phyloP scores from a whole-genome alignment of 23 red algal genomes.

The Agarophyton chilense region DNA sequence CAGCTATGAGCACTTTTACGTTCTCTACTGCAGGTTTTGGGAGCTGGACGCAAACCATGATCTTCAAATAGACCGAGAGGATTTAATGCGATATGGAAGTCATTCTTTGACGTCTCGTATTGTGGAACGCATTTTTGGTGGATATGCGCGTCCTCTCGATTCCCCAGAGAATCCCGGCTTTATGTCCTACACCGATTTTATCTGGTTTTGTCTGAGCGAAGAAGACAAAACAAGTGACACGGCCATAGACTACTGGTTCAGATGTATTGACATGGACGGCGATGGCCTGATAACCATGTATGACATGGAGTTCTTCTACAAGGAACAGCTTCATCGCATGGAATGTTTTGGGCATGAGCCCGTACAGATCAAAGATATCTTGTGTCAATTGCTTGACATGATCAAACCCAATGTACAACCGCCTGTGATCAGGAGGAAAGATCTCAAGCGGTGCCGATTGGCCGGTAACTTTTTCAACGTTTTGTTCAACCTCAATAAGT shows the following conservation, averaged over 20 bases:
- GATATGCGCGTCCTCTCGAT: conserved; percentile 84
- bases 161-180: conserved; percentile 63
- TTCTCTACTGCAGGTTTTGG: conserved; percentile 99
- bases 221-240: conserved; percentile 98
- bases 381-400: conserved; percentile 99
- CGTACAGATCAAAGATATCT: conserved; percentile 90
- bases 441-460: conserved; percentile 72
- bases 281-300: conserved; percentile 97
- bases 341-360: conserved; percentile 99
- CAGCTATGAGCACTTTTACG: conserved; percentile 99
- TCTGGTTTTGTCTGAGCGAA: conserved; percentile 98
- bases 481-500: conserved; percentile 99
- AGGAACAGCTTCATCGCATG: conserved; percentile 99
- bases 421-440: conserved; percentile 77
- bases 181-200: conserved; percentile 99
- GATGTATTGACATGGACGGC: conserved; percentile 98
- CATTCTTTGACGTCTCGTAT: conserved; percentile 97
- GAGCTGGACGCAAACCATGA: conserved; percentile 99
- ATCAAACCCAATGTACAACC: conserved; percentile 78
- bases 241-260: conserved; percentile 97
- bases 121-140: conserved; percentile 96
- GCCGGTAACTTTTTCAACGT: conserved; percentile 96
- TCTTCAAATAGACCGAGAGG: conserved; percentile 92
- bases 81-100: conserved; percentile 93
- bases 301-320: conserved; percentile 98